Conservation (phyloP, 2,329 filamentous ascomycete genomes). For the Fusarium virguliforme region DNA sequence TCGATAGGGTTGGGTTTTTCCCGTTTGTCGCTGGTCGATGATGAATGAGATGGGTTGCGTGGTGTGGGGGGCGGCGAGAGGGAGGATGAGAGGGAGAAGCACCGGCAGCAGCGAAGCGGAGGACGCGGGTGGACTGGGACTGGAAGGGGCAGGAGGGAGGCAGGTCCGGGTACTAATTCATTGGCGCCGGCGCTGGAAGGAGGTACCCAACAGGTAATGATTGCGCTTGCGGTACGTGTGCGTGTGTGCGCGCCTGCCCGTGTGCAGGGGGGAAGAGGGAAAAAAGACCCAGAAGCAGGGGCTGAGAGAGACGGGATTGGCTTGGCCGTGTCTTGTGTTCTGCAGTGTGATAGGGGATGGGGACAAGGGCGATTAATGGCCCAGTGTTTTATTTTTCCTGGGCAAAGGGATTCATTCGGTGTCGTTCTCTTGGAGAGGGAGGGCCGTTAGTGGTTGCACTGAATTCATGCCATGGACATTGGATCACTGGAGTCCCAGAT, state of each 20-base stretch:
- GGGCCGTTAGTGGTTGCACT: constrained; percentile 10
- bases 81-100: constrained; percentile 39
- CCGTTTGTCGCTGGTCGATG: constrained; percentile 44
- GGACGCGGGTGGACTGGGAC: constrained; percentile 31
- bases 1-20: constrained; percentile 38
- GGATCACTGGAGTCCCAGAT: neutral
- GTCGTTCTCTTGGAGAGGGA: neutral
- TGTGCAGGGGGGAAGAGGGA: constrained; percentile 36
- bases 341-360: constrained; percentile 42
- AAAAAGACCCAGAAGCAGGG: constrained; percentile 38
- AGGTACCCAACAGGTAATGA: constrained; percentile 42
- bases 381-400: constrained; percentile 3
- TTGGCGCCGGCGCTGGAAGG: constrained; percentile 27
- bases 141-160: constrained; percentile 28
- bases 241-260: constrained; percentile 24
- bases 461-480: neutral
- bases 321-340: constrained; percentile 41
- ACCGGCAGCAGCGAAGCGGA: constrained; percentile 27
- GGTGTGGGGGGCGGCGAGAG: constrained; percentile 35
- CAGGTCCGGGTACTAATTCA: constrained; percentile 25
- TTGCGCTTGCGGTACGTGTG: constrained; percentile 19
- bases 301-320: constrained; percentile 39
- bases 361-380: constrained; percentile 9
- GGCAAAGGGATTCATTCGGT: neutral
- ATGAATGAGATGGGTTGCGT: constrained; percentile 44